Evolutionary conservation across 1,284 basidiomycete genomes (phyloP), one percentile per base, ranked within the genome.

Genomic region (Amylostereum areolatum): DNA sequence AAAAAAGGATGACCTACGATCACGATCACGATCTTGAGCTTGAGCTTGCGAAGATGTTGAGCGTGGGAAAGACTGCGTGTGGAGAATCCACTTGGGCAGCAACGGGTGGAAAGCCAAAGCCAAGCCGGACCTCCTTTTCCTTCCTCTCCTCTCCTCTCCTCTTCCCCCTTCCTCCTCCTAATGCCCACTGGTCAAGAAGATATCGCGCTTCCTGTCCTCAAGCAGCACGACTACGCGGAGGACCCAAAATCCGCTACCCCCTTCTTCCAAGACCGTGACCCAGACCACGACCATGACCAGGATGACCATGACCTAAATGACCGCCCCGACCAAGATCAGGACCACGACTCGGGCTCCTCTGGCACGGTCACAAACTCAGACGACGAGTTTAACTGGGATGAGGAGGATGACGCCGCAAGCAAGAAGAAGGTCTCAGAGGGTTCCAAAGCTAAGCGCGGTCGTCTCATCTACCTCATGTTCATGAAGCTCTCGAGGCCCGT

Each of bases 311-410:
- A 43, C 12, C 28, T 11, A 12, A 30, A 34, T 35, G 24, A 28
- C 32, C 29, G 6, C 12, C 35, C 18, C 11, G 11, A 32, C n/a
- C 29, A 33, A 43, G 52, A 62, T 34, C 54, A 53, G 29, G 65
- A 66, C 11, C 74, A 78, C 50, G 55, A 54, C 8, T 55, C 24
- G 24, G 45, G 41, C 43, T 5, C 32, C 18, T 18, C 33, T n/a
- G 60, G 47, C n/a, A 75, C 79, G 5, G 75, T 68, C 32, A 84
- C 83, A 9, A 77, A 80, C 58, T 73, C 78, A 1, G 80, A 77
- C 11, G 85, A 85, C 57, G 81, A 87, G 58, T 87, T 89, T 57
- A 75, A 87, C 66, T 87, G 85, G 85, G 81, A 85, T 48, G 75
- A 62, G 28, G 70, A 69, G 46, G 71, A 85, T 50, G 78, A 81